Evolutionary conservation across 805 yeast genomes (phyloP), one percentile per base, ranked within the genome.

Genomic region (Scheffersomyces ergatensis): DNA sequence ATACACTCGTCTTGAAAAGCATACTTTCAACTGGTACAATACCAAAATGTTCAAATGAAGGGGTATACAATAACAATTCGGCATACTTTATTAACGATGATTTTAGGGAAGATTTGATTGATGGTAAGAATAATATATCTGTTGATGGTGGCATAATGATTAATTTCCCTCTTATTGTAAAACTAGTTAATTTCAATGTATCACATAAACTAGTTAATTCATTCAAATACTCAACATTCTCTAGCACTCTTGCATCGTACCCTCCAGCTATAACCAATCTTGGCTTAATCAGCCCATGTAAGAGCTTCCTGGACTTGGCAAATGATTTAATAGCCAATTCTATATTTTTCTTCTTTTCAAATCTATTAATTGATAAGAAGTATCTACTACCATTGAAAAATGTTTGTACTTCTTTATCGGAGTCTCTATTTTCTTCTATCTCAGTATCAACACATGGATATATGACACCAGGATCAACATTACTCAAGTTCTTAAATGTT

Each of bases 11-110:
- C 21, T 86, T 84, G 42, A 78, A 72, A 35, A 83, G 74, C 97
- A 93, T 90, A 11, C 96, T 90, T 59, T 93, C 99, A 13, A 93
- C 72, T 1, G 99, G 99, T 8, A 93, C 99, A 48, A 93, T 93
- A 12, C 99, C 99, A 58, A 93, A 93, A 65, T 93, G 99, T 61
- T 93, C 99, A 52, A 76, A 77, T 0, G 85, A 73, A 2, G 99
- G 99, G 0, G 99, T 93, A 57, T 93, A 93, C 34, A 90, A 63
- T 17, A 93, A 70, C 41, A 85, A 50, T 35, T 75, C 73, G 2
- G 90, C 72, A 8, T 68, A 61, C 29, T 73, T 58, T 25, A 93
- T 65, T 20, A 93, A 70, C 2, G 74, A 56, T 72, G 81, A 62
- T 44, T 89, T 88, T 44, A 85, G 58, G 2, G 73, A 57, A 1